Evolutionary conservation across 1,284 basidiomycete genomes (phyloP).

Genomic region (Boletellus sp.): DNA sequence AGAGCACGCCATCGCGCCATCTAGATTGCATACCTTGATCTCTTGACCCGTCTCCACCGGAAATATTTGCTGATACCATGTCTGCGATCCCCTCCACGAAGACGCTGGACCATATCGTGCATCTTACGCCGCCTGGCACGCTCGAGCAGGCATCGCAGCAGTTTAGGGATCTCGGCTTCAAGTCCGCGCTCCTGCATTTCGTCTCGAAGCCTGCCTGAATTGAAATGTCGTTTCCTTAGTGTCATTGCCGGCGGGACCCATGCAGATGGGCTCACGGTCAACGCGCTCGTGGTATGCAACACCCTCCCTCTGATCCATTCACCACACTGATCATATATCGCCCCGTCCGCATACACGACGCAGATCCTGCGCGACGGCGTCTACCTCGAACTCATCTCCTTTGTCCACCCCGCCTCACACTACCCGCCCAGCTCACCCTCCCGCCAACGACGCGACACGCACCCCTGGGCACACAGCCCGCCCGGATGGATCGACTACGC

Average conservation of each 20-base stretch:
- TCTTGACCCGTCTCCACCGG: too few species aligned
- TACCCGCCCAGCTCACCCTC: constrained; percentile 49
- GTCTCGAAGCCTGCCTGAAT: not conserved
- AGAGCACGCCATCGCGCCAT: not conserved
- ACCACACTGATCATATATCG: too few species aligned
- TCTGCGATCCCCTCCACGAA: constrained; percentile 38
- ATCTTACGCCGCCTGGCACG: constrained; percentile 60
- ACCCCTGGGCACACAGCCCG: constrained; percentile 50
- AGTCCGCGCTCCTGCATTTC: constrained; percentile 35
- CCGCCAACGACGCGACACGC: constrained; percentile 39
- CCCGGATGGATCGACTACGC: constrained; percentile 67
- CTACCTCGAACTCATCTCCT: constrained; percentile 68
- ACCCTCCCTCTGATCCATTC: too few species aligned
- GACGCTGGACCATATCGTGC: constrained; percentile 63
- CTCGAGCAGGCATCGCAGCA: constrained; percentile 48
- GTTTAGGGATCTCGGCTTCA: constrained; percentile 63
- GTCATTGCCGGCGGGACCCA: constrained; percentile 64
- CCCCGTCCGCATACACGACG: too few species aligned
- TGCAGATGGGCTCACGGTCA: constrained; percentile 57
- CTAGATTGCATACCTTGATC: too few species aligned
- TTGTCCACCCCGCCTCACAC: constrained; percentile 48
- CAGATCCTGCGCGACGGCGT: constrained; percentile 57
- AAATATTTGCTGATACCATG: not conserved
- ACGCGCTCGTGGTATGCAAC: constrained; percentile 53
- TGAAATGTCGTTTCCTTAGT: constrained; percentile 29